Base-by-base conservation (phyloP, 352 stramenopile species). In the Globisporangium parvum region DNA sequence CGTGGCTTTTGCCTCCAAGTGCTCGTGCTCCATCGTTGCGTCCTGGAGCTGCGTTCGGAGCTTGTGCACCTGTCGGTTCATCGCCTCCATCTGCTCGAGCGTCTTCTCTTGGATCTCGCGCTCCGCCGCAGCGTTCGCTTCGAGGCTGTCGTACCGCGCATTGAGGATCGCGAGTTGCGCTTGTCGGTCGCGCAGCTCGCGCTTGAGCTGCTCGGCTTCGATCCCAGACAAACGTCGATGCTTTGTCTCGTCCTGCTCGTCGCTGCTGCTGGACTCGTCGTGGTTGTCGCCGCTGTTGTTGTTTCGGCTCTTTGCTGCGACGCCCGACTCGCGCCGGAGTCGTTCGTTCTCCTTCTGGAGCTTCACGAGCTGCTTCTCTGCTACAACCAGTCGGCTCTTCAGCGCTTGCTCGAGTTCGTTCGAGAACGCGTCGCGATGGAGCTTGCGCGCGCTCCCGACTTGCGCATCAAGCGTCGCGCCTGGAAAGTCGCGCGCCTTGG, bases 1-100 rank as follows among this genome's bases (percentile, higher is more conserved):
- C 21, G 65, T 63, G 9, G 76, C 65, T 24, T 73, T 75, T 3
- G 80, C 64, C 56, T 94, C 82, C 26, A 87, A 21, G 4, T 85
- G 67, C 53, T 96, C 81, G n/a, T 91, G 95, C 24, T 91, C 88
- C 28, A 91, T 65, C 10, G 71, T 60, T 9, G 73, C 66, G 48
- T 96, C 82, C 46, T 96, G 84, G 0, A 97, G 51, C 52, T 93
- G 77, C 12, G 67, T 84, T 2, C 89, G 77, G 23, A 97, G 67
- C 44, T 97, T 94, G 57, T 94, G 80, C 2, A 98, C 80, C 58
- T 95, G 85, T 15, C 86, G 75, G 60, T 97, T 97, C 70, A 92
- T 89, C 47, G 96, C 78, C 57, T 98, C 89, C 60, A 96, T 84
- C 67, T 94, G 80, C 12, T 75, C 67, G 17, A 96, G 64, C 5